Conservation (phyloP, 2,329 filamentous ascomycete genomes). For the Emergomyces orientalis region DNA sequence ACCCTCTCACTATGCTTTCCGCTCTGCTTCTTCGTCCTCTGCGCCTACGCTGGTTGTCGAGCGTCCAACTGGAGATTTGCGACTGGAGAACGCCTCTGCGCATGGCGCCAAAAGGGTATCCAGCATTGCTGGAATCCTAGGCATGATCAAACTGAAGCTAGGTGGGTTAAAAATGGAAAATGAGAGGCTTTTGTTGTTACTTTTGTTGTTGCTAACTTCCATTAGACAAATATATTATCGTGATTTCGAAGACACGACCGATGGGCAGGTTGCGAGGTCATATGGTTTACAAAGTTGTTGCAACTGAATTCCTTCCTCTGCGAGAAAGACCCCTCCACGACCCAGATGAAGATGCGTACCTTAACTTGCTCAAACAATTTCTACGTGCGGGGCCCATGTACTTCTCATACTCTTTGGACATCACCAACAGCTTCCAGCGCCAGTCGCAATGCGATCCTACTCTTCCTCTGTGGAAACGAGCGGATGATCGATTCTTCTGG, state of each 20-base stretch:
- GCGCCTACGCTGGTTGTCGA: conserved; percentile 83
- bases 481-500: conserved; percentile 98
- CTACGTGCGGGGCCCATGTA: conserved; percentile 85
- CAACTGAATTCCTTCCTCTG: conserved; percentile 87
- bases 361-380: conserved; percentile 69
- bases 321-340: conserved; percentile 88
- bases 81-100: conserved; percentile 70
- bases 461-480: conserved; percentile 75
- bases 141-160: conserved; percentile 84
- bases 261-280: conserved; percentile 89
- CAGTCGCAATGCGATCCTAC: conserved; percentile 67
- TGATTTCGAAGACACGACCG: conserved; percentile 88
- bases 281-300: conserved; percentile 86
- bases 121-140: conserved; percentile 89
- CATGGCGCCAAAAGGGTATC: conserved; percentile 74
- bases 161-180: conserved; percentile 47
- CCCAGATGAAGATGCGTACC: conserved; percentile 86
- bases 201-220: background rate
- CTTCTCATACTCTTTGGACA: conserved; percentile 94
- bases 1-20: conserved; percentile 88
- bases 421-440: conserved; percentile 94
- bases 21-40: conserved; percentile 85
- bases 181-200: background rate
- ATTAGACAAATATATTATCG: conserved; percentile 85
- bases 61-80: conserved; percentile 80